These are phyloP conservation scores for Suillus paluster DNA, from an alignment of 768 basidiomycete genomes.

Conservation along the genomic window DNA sequence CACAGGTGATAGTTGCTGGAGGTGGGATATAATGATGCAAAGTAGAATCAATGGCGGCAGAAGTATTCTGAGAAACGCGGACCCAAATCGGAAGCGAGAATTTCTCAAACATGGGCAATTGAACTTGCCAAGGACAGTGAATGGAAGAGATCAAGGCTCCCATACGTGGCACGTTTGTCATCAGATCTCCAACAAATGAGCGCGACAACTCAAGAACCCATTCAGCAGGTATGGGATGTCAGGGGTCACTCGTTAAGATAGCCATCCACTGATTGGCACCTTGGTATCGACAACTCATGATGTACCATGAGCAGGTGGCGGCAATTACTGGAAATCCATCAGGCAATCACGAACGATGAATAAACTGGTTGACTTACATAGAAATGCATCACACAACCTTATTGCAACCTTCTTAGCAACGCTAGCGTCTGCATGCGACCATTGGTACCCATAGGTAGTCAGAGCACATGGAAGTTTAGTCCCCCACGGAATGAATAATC, in stretches of 20 bases:
- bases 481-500: background rate
- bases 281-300: background rate
- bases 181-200: constrained; percentile 2
- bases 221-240: background rate
- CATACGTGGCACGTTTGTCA: background rate
- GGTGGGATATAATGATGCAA: background rate
- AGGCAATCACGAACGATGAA: background rate
- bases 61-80: background rate
- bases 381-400: background rate
- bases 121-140: background rate
- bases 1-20: background rate
- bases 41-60: background rate
- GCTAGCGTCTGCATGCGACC: too few relatives aligned
- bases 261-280: background rate
- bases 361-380: background rate
- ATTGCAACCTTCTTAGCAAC: background rate
- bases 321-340: background rate
- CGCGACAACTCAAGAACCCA: background rate
- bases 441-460: background rate
- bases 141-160: background rate
- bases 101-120: constrained; percentile 1
- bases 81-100: background rate
- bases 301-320: background rate
- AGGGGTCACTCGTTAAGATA: background rate
- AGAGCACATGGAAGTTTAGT: background rate